Percentiles rank a stretch among this genome's conserved stretches.
Evolutionary conservation across 129 eudicot species (phyloP).

Genomic region (Daucus carota): DNA sequence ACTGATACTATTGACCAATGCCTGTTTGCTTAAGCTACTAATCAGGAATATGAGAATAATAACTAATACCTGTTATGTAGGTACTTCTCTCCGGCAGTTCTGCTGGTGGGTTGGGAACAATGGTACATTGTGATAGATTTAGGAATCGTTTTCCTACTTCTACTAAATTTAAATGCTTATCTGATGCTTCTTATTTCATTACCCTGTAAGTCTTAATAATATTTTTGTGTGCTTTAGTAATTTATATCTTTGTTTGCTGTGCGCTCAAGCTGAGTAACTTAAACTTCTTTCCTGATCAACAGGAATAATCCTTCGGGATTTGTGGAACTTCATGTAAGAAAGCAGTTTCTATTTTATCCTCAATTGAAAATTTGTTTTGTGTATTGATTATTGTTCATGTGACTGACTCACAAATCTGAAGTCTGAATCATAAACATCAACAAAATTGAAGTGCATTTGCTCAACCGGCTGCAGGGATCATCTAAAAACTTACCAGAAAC

Average conservation of each 20-base stretch:
- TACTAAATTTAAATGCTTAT: slow-evolving; percentile 1
- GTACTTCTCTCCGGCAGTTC: slow-evolving; percentile 7
- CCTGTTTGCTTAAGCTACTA: not conserved
- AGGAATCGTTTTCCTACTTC: not conserved
- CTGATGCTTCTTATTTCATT: slow-evolving; percentile 4
- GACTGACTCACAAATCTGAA: not conserved
- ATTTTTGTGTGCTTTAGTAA: not conserved
- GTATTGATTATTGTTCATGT: not conserved
- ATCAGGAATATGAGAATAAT: not conserved
- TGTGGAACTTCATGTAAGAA: slow-evolving; percentile 1
- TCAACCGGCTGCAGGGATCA: not conserved
- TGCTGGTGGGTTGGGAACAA: slow-evolving; percentile 10
- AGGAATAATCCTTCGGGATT: not conserved
- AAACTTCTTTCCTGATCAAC: not conserved
- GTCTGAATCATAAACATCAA: not conserved
- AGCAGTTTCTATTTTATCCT: too few relatives aligned
- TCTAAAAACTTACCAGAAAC: not conserved
- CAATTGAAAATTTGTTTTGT: not conserved
- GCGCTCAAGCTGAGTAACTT: not conserved
- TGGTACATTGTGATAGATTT: not conserved
- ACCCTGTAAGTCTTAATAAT: not conserved
- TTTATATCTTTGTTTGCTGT: not conserved
- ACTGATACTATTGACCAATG: not conserved
- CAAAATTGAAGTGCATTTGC: not conserved
- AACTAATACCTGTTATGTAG: not conserved